phyloP scores from a whole-genome alignment of 371 early-diverging fungal species.

The Mortierella sp. region DNA sequence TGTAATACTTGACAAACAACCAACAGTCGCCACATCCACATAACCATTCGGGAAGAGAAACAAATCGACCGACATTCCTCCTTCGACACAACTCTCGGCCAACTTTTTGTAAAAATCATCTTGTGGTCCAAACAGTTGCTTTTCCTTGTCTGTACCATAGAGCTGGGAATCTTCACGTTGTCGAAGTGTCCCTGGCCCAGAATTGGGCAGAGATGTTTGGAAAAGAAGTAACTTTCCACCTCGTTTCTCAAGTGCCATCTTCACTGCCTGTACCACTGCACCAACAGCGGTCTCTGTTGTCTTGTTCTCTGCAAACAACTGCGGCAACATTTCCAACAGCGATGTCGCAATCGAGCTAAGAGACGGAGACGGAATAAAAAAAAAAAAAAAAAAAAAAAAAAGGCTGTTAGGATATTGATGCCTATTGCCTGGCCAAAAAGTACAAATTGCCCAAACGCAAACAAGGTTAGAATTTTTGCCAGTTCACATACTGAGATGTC shows the following conservation, averaged over 20 bases:
- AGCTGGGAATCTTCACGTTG: conserved; percentile 88
- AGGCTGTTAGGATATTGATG: background rate
- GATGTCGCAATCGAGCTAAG: conserved; percentile 75
- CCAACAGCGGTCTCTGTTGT: conserved; percentile 82
- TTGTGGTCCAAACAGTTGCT: conserved; percentile 83
- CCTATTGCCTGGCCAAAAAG: background rate
- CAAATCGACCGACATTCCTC: conserved; percentile 87
- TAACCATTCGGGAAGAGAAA: conserved; percentile 90
- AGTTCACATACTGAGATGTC: conserved; percentile 62
- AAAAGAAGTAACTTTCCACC: conserved; percentile 92
- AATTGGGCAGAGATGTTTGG: conserved; percentile 84
- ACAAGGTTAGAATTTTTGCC: background rate
- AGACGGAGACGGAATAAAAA: background rate
- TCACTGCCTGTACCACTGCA: conserved; percentile 81
- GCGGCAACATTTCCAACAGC: conserved; percentile 84
- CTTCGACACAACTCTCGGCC: conserved; percentile 79
- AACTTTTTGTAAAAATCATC: conserved; percentile 86
- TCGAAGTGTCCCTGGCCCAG: conserved; percentile 88
- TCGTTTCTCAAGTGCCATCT: conserved; percentile 74
- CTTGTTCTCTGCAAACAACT: conserved; percentile 82
- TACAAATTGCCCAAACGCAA: no score
- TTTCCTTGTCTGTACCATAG: conserved; percentile 93
- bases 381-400: background rate
- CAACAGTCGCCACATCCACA: conserved; percentile 88
- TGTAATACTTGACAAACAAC: conserved; percentile 81